Evolutionary conservation across 805 yeast genomes (phyloP), one percentile per base, ranked within the genome.

Genomic region (Cyberlindnera mrakii): DNA sequence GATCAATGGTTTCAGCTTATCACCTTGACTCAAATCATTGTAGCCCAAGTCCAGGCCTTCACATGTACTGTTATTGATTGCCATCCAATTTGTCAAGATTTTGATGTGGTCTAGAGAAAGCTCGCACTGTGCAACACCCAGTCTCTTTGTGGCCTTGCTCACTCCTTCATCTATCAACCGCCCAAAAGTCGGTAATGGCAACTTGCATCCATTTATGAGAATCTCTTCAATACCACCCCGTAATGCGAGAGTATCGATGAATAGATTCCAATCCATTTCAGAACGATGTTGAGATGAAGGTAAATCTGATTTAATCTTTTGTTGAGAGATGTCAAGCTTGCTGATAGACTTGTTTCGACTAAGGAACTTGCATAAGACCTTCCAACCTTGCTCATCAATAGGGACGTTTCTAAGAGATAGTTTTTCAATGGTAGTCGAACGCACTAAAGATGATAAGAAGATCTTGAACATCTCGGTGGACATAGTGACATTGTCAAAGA

Each of bases 31-130:
- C 31, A 84, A 63, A 58, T 86, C 90, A 58, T 90, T 90, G 56
- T 82, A 90, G 3, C 95, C 95, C 17, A 90, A 54, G 66, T 89
- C 96, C 6, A 90, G 62, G 4, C 96, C 96, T 49, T 77, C 64
- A 19, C 77, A 71, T 17, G 54, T 60, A 52, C 65, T 55, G 60
- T 62, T 62, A 47, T 59, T 59, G 17, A 52, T 60, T 40, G 66
- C 54, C 43, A 84, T 60, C 89, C 91, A 87, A 37, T 75, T 63
- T 6, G 77, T 70, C 19, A 86, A 46, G 18, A 75, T 62, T 46
- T 69, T 68, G 30, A 82, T 60, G 45, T 87, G 91, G n/a, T 74
- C 74, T 3, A 69, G 65, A 0, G 74, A 64, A 15, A 90, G 64
- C 19, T 82, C 82, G 48, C 84, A 82, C 51, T 80, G 79, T 0